Evolutionary conservation across 116 monocot species (phyloP).

Genomic region (Trichopus zeylanicus): DNA sequence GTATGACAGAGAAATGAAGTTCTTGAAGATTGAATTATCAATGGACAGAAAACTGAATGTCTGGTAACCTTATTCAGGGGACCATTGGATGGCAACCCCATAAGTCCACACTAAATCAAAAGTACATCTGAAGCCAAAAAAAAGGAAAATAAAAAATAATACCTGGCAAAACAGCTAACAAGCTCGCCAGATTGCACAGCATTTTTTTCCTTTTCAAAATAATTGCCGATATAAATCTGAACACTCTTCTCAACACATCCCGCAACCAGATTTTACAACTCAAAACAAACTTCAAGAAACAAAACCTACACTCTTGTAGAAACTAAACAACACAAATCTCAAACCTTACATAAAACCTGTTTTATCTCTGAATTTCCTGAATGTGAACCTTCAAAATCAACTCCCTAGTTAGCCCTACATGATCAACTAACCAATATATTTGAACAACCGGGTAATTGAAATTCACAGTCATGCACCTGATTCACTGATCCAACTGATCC

Average conservation of each 20-base stretch:
- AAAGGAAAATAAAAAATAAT: too few species aligned
- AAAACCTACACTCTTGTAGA: conserved; percentile 20
- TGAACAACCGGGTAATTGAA: conserved; percentile 2
- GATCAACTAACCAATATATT: conserved; percentile 17
- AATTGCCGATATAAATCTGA: conserved; percentile 16
- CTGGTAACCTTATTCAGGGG: too few species aligned
- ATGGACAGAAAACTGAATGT: too few species aligned
- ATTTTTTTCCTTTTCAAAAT: conserved; percentile 12
- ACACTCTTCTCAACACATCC: too few species aligned
- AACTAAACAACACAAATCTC: conserved; percentile 21
- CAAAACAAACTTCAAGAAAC: conserved; percentile 30
- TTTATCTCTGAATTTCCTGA: conserved; percentile 14
- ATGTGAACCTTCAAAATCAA: conserved; percentile 16
- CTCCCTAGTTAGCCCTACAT: conserved; percentile 24
- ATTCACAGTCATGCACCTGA: conserved; percentile 19
- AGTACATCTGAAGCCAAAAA: too few species aligned
- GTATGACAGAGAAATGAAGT: too few species aligned
- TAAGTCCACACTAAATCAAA: too few species aligned
- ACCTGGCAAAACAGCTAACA: too few species aligned
- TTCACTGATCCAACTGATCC: conserved; percentile 5
- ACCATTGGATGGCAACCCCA: too few species aligned
- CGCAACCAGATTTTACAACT: conserved; percentile 27
- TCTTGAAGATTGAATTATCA: too few species aligned
- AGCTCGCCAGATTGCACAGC: conserved; percentile 9
- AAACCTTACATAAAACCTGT: conserved; percentile 22